These are phyloP conservation scores for Boletus fagicola DNA, from an alignment of 768 basidiomycete species.

Conservation along the genomic window DNA sequence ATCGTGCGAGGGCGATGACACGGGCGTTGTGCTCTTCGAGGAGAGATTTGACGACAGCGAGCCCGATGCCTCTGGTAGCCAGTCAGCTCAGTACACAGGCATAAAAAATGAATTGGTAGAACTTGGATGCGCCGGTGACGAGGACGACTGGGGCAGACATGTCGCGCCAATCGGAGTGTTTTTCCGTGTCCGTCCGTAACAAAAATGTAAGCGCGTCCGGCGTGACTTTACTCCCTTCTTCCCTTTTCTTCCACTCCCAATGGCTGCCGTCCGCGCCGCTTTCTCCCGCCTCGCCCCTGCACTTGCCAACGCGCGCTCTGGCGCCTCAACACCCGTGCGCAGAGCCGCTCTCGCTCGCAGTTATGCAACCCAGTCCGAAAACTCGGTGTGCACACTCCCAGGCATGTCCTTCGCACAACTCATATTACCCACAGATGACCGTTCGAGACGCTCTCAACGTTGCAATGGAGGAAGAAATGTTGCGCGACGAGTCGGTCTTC, in stretches of 20 bases:
- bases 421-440: constrained; percentile 67
- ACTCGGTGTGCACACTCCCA: constrained; percentile 42
- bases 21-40: constrained; percentile 59
- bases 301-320: constrained; percentile 40
- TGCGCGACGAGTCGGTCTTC: constrained; percentile 92
- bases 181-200: constrained; percentile 28
- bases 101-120: not conserved
- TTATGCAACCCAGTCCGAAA: constrained; percentile 61
- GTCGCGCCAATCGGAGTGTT: not conserved
- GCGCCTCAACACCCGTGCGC: constrained; percentile 42
- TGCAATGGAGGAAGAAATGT: constrained; percentile 99
- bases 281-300: constrained; percentile 63
- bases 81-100: constrained; percentile 3
- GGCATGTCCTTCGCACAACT: constrained; percentile 20
- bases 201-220: constrained; percentile 15
- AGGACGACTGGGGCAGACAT: constrained; percentile 58
- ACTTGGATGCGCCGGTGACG: constrained; percentile 87
- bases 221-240: not conserved
- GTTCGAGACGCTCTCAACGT: constrained; percentile 96
- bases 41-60: constrained; percentile 70
- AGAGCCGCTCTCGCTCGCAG: constrained; percentile 48
- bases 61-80: constrained; percentile 65
- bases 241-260: constrained; percentile 31
- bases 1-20: constrained; percentile 77
- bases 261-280: constrained; percentile 59